These are phyloP conservation scores for Rubus idaeus DNA, from an alignment of 306 rosid genomes.

Conservation along the genomic window DNA sequence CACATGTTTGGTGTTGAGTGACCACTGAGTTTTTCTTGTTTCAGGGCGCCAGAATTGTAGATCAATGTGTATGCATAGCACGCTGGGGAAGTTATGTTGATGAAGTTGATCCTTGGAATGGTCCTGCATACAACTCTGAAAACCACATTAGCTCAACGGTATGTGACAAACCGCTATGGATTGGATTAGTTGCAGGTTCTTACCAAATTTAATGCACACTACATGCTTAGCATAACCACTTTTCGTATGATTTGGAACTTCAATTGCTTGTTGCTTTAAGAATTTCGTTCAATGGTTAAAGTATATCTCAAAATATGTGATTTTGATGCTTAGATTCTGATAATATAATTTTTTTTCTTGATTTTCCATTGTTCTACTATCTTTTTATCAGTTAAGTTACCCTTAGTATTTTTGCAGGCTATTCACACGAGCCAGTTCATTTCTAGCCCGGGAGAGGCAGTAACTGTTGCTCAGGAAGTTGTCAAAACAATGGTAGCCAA, in stretches of 20 bases:
- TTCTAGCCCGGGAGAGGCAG: slow-evolving; percentile 79
- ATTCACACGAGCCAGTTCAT: slow-evolving; percentile 40
- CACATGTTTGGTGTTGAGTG: neutral
- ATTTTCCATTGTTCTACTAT: neutral
- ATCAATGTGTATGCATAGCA: slow-evolving; percentile 66
- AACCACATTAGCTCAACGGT: slow-evolving; percentile 46
- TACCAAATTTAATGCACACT: neutral
- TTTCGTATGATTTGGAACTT: neutral
- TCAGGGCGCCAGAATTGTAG: slow-evolving; percentile 77
- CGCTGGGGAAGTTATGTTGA: slow-evolving; percentile 54
- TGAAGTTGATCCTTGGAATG: slow-evolving; percentile 48
- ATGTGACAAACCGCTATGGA: slow-evolving; percentile 18
- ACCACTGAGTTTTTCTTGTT: slow-evolving; percentile 19
- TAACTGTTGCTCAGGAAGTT: slow-evolving; percentile 66
- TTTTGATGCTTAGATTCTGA: neutral
- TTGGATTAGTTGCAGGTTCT: slow-evolving; percentile 2
- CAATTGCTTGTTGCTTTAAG: neutral
- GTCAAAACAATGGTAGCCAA: slow-evolving; percentile 87
- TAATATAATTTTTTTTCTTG: neutral
- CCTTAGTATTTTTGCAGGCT: slow-evolving; percentile 37
- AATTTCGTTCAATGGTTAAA: neutral
- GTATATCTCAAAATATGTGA: neutral
- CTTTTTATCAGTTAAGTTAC: neutral
- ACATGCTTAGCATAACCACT: neutral
- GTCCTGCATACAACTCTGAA: slow-evolving; percentile 36